phyloP scores from a whole-genome alignment of 306 rosid species.

The Cicer pinnatifidum region DNA sequence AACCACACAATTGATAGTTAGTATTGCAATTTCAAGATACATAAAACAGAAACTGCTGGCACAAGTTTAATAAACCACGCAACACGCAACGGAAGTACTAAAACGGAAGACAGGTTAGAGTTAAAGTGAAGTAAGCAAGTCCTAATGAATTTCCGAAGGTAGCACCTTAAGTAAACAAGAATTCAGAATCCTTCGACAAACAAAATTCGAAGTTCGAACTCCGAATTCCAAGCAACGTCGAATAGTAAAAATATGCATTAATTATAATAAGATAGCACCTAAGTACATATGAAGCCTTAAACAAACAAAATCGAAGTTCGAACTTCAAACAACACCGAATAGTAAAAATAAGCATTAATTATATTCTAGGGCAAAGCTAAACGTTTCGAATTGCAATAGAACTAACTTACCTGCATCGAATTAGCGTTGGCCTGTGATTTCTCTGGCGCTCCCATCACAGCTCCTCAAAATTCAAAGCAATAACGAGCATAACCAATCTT shows the following conservation, averaged over 20 bases:
- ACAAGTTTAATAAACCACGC: constrained; percentile 9
- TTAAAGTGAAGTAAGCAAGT: constrained; percentile 26
- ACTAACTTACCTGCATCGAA: constrained; percentile 86
- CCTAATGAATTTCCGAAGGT: constrained; percentile 16
- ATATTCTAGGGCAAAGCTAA: constrained; percentile 48
- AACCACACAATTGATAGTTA: not conserved
- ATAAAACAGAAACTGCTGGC: not conserved
- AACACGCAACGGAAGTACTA: not conserved
- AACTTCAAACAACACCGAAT: constrained; percentile 23
- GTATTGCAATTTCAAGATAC: not conserved
- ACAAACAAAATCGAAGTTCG: constrained; percentile 40
- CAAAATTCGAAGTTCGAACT: constrained; percentile 39
- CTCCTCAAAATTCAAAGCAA: constrained; percentile 47
- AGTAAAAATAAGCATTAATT: constrained; percentile 28
- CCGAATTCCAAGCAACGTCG: constrained; percentile 26
- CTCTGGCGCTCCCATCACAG: constrained; percentile 87
- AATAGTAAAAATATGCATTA: constrained; percentile 14
- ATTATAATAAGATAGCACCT: constrained; percentile 4
- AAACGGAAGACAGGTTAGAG: constrained; percentile 1
- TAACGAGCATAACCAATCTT: constrained; percentile 43
- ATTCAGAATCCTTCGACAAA: constrained; percentile 30
- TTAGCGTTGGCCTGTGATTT: constrained; percentile 70
- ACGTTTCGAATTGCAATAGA: constrained; percentile 44
- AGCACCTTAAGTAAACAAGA: not conserved
- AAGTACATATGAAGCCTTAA: constrained; percentile 23